Percentiles rank a stretch among this genome's conserved stretches.
phyloP scores from a whole-genome alignment of 805 yeast species.

The Nakazawaea anatomiae region DNA sequence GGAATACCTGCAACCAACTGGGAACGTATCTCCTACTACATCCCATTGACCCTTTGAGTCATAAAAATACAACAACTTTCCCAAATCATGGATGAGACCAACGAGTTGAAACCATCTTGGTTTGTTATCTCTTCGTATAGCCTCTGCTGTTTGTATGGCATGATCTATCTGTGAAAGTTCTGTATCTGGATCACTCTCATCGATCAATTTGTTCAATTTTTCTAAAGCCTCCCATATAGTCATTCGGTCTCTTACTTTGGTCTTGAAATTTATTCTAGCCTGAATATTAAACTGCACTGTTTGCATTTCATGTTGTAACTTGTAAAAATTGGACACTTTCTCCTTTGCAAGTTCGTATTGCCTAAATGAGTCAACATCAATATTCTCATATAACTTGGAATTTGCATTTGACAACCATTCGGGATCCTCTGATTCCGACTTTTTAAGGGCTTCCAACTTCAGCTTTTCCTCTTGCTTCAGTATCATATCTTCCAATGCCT shows the following conservation, averaged over 20 bases:
- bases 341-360: conserved; percentile 67
- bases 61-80: conserved; percentile 61
- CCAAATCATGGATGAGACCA: conserved; percentile 67
- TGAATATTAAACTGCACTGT: conserved; percentile 70
- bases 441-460: not conserved
- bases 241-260: conserved; percentile 61
- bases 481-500: conserved; percentile 1
- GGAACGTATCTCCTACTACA: conserved; percentile 75
- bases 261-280: conserved; percentile 65
- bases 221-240: conserved; percentile 68
- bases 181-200: conserved; percentile 73
- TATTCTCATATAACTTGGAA: conserved; percentile 16
- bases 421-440: conserved; percentile 3
- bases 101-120: conserved; percentile 77
- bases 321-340: conserved; percentile 59
- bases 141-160: conserved; percentile 72
- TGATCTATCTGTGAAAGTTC: conserved; percentile 71
- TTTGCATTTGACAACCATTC: conserved; percentile 15
- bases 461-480: conserved; percentile 5
- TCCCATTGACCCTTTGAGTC: conserved; percentile 78
- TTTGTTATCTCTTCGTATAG: conserved; percentile 58
- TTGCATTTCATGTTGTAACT: conserved; percentile 63
- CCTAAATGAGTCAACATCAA: conserved; percentile 39
- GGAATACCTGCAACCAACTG: conserved; percentile 65
- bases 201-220: conserved; percentile 54